Evolutionary conservation across 2,329 filamentous ascomycete genomes (phyloP), one percentile per base, ranked within the genome.

Genomic region (Fusarium equiseti): DNA sequence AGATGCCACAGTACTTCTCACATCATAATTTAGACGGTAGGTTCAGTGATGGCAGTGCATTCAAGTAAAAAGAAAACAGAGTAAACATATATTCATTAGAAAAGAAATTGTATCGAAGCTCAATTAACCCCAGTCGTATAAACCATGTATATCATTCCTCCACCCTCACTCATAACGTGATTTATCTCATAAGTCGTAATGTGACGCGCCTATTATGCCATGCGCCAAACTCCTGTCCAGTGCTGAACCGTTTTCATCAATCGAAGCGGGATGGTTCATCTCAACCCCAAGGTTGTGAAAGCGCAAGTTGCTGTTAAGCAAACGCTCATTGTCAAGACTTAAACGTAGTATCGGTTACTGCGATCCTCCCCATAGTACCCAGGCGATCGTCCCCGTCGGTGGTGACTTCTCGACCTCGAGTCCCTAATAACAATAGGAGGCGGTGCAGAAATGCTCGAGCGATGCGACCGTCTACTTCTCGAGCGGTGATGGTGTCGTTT

Each of bases 401-500:
- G 67, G 31, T 68, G 62, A 11, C 70, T 76, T 13, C 73, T 64
- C 26, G 73, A 68, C n/a, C 51, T 66, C 8, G 73, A 67, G 2
- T 71, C 66, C 10, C 63, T 50, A 7, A 76, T 48, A 11, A 76
- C 66, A 7, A 76, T 68, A 1, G 71, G 72, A 12, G 76, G 68
- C 8, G 76, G 76, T 1, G 59, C 58, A 5, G 76, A 76, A 2
- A 77, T 42, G 22, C 75, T 74, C 1, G 76, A 76, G 3, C 67
- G 68, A 27, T 74, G 73, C 2, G 64, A 67, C 7, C 68, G 68
- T 15, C 63, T 64, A 18, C 73, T 76, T 22, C 67, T 70, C 3
- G 71, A 73, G 22, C 72, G 75, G 18, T 77, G 58, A 27, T 40
- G 52, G 24, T 68, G 74, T 20, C 68, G 62, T 52, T 65, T 65